phyloP scores from a whole-genome alignment of 1,139 yeast species.

The Magnusiomyces sp. region DNA sequence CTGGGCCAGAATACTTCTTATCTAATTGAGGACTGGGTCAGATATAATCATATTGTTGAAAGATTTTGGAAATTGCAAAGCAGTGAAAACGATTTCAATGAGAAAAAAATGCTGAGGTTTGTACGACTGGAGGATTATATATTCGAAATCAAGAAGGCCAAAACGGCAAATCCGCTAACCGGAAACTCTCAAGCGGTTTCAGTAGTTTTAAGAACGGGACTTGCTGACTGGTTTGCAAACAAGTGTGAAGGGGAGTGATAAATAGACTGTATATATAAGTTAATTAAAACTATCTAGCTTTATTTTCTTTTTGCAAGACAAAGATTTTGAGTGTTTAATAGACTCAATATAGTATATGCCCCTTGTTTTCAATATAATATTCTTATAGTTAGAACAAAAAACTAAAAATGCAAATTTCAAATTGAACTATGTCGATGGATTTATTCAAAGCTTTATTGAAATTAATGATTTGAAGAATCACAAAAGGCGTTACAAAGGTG shows the following conservation, averaged over 20 bases:
- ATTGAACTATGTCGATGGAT: too few species aligned
- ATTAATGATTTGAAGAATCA: too few species aligned
- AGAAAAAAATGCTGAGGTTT: slow-evolving; percentile 13
- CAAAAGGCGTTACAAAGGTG: too few species aligned
- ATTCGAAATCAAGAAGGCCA: slow-evolving; percentile 14
- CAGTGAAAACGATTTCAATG: not conserved
- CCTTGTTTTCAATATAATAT: too few species aligned
- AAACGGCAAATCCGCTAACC: slow-evolving; percentile 16
- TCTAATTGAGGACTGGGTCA: slow-evolving; percentile 18
- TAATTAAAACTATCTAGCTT: too few species aligned
- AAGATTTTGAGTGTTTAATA: too few species aligned
- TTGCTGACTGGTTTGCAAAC: slow-evolving; percentile 1
- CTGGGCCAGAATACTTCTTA: slow-evolving; percentile 20
- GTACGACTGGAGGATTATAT: slow-evolving; percentile 19
- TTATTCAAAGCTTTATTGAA: too few species aligned
- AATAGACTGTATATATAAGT: too few species aligned
- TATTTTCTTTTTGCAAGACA: too few species aligned
- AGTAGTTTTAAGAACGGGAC: slow-evolving; percentile 4
- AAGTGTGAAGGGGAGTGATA: slow-evolving; percentile 1
- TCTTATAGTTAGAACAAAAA: too few species aligned
- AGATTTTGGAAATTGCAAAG: slow-evolving; percentile 12
- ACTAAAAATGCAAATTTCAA: too few species aligned
- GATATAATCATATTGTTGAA: slow-evolving; percentile 16
- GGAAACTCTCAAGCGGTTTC: not conserved
- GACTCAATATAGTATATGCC: too few species aligned